phyloP scores from a whole-genome alignment of 257 asterid genomes.

The Vinca minor region DNA sequence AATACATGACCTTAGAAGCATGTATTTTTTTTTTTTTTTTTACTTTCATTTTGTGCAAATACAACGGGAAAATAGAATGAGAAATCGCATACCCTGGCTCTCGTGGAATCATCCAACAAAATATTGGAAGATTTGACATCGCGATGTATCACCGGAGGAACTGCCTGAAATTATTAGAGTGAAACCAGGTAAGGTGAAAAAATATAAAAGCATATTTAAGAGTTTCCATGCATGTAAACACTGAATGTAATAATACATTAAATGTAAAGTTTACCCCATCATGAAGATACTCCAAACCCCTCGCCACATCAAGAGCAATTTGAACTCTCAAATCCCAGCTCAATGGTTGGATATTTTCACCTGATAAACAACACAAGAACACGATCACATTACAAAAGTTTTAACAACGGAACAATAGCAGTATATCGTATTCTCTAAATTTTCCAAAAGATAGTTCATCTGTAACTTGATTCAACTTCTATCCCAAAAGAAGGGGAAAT shows the following conservation, averaged over 20 bases:
- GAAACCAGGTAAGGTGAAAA: slow-evolving; percentile 10
- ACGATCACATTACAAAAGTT: not conserved
- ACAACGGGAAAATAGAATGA: too few species aligned
- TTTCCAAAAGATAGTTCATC: not conserved
- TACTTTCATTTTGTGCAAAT: too few species aligned
- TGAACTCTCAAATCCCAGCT: slow-evolving; percentile 71
- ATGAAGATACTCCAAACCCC: slow-evolving; percentile 98
- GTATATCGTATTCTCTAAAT: not conserved
- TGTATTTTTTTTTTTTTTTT: too few species aligned
- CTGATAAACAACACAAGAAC: slow-evolving; percentile 27
- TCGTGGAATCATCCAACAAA: slow-evolving; percentile 80
- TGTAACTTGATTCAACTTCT: not conserved
- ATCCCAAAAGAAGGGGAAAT: not conserved
- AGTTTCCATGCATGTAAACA: not conserved
- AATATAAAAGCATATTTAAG: not conserved
- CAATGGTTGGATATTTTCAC: slow-evolving; percentile 51
- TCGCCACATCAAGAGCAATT: slow-evolving; percentile 90
- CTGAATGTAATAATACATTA: not conserved
- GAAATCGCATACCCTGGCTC: slow-evolving; percentile 80
- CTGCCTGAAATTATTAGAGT: slow-evolving; percentile 55
- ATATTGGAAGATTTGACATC: slow-evolving; percentile 92
- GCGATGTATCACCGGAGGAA: slow-evolving; percentile 88
- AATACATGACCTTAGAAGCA: too few species aligned
- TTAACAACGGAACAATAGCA: not conserved
- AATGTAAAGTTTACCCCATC: slow-evolving; percentile 61